A percentile compares a stretch with the other conserved stretches of the same genome.
These are phyloP conservation scores for Sporothrix brunneoviolacea DNA, from an alignment of 2,329 filamentous ascomycete species.

Conservation along the genomic window DNA sequence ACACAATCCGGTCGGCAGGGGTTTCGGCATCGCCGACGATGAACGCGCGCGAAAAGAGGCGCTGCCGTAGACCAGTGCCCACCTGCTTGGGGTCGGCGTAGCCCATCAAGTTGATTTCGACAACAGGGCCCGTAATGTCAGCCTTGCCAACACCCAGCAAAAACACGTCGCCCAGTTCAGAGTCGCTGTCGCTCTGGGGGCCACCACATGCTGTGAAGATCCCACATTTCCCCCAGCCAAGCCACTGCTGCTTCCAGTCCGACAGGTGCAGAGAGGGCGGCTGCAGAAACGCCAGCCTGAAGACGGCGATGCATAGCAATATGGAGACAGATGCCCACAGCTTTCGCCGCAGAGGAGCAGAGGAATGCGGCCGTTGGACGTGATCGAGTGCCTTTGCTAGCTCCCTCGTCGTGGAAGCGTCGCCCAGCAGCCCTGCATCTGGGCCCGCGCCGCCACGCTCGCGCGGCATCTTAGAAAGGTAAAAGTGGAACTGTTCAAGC, in stretches of 20 bases:
- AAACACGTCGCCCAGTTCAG: slow-evolving; percentile 33
- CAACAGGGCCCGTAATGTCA: slow-evolving; percentile 63
- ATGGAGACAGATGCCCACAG: too few species aligned
- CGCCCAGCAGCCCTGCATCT: not conserved
- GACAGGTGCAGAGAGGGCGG: too few species aligned
- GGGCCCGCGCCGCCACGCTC: not conserved
- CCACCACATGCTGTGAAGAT: too few species aligned
- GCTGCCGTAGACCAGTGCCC: slow-evolving; percentile 77
- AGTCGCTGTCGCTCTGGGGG: not conserved
- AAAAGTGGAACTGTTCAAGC: too few species aligned
- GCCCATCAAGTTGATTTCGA: slow-evolving; percentile 85
- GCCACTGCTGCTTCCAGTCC: too few species aligned
- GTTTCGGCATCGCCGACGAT: slow-evolving; percentile 66
- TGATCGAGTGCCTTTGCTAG: too few species aligned
- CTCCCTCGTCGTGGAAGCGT: not conserved
- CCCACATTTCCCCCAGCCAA: too few species aligned
- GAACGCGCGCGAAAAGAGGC: slow-evolving; percentile 80
- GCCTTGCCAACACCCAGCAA: slow-evolving; percentile 47
- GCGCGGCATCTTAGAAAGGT: too few species aligned
- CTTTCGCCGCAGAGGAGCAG: too few species aligned
- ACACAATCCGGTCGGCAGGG: slow-evolving; percentile 67
- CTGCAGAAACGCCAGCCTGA: too few species aligned
- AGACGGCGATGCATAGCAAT: too few species aligned
- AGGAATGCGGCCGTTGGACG: too few species aligned
- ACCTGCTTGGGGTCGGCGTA: slow-evolving; percentile 74